Evolutionary conservation across 495 filamentous ascomycete species (phyloP).

Genomic region (Penicillium canescens): DNA sequence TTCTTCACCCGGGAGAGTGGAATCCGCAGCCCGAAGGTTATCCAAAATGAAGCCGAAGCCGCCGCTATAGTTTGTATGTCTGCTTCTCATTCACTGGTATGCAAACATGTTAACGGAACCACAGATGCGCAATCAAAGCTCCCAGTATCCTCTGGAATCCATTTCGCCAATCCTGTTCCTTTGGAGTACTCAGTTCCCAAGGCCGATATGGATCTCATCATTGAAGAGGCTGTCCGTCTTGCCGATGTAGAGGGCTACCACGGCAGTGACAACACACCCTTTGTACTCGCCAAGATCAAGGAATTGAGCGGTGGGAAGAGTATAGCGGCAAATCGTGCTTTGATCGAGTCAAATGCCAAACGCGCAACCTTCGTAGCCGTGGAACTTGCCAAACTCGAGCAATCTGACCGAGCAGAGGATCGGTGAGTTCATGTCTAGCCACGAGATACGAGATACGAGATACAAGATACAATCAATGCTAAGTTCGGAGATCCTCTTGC

Average conservation of each 20-base stretch:
- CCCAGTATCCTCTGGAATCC: slow-evolving; percentile 68
- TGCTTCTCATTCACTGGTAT: neutral
- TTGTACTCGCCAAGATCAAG: slow-evolving; percentile 78
- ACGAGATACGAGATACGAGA: slow-evolving; percentile 15
- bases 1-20: slow-evolving; percentile 91
- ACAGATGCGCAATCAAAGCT: slow-evolving; percentile 65
- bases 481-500: slow-evolving; percentile 34
- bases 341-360: slow-evolving; percentile 79
- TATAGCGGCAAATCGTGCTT: slow-evolving; percentile 70
- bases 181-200: slow-evolving; percentile 67
- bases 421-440: slow-evolving; percentile 38
- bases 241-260: slow-evolving; percentile 66
- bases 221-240: slow-evolving; percentile 70
- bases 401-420: slow-evolving; percentile 28
- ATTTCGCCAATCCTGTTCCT: slow-evolving; percentile 89
- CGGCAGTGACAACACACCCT: slow-evolving; percentile 87
- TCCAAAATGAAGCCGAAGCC: slow-evolving; percentile 75
- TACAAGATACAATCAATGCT: slow-evolving; percentile 22
- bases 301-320: slow-evolving; percentile 74
- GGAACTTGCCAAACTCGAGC: slow-evolving; percentile 66
- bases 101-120: neutral
- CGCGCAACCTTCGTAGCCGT: slow-evolving; percentile 78
- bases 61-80: slow-evolving; percentile 78
- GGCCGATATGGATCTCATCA: slow-evolving; percentile 69
- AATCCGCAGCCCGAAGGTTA: slow-evolving; percentile 69